These are phyloP conservation scores for Termitomyces eurrhizus DNA, from an alignment of 768 basidiomycete species.

Conservation along the genomic window DNA sequence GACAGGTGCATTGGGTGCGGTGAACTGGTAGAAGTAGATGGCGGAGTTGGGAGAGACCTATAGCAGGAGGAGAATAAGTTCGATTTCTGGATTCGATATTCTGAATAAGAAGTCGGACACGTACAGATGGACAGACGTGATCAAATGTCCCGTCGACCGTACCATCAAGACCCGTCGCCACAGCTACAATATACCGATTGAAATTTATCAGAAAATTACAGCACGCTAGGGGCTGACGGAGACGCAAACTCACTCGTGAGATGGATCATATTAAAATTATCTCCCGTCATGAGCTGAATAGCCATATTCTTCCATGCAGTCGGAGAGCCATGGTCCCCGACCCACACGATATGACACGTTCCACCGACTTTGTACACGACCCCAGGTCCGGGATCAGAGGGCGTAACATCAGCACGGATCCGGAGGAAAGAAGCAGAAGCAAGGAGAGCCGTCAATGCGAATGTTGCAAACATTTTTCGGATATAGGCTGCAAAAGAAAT, in stretches of 20 bases:
- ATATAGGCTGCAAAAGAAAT: conserved; percentile 4
- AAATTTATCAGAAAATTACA: conserved; percentile 1
- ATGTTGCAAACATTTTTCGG: conserved; percentile 33
- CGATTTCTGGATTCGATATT: not conserved
- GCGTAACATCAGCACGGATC: conserved; percentile 52
- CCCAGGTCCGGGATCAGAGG: conserved; percentile 58
- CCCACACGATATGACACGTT: conserved; percentile 58
- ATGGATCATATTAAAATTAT: conserved; percentile 64
- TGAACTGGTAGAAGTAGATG: conserved; percentile 83
- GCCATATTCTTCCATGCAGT: conserved; percentile 67
- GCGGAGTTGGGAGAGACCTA: conserved; percentile 61
- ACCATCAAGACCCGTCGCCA: conserved; percentile 61
- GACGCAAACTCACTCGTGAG: conserved; percentile 50
- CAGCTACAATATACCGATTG: conserved; percentile 37
- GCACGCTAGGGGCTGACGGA: not conserved
- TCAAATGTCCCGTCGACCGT: conserved; percentile 46
- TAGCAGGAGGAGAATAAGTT: not conserved
- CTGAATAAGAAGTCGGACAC: conserved; percentile 21
- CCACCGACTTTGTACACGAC: conserved; percentile 53
- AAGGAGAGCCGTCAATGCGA: conserved; percentile 34
- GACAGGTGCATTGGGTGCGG: conserved; percentile 33
- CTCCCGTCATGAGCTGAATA: conserved; percentile 79
- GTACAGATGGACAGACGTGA: conserved; percentile 66
- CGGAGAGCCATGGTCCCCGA: conserved; percentile 42
- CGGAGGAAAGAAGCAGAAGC: conserved; percentile 29